Evolutionary conservation across 805 yeast species (phyloP).

Genomic region (Metschnikowia peoriensis): DNA sequence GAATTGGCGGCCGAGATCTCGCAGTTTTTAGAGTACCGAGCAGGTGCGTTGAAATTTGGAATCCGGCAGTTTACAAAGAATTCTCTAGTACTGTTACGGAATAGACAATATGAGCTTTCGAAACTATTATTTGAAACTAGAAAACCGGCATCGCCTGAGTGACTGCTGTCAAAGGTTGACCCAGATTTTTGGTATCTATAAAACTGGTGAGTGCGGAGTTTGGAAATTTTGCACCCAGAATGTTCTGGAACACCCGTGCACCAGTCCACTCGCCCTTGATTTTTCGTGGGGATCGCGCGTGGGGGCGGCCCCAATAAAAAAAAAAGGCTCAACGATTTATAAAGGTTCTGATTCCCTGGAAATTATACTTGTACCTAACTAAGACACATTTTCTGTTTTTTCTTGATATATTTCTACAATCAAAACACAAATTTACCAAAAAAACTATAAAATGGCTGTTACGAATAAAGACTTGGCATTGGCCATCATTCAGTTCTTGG

Average conservation of each 20-base stretch:
- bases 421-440: not conserved
- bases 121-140: not conserved
- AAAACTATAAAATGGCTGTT: constrained; percentile 35
- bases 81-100: constrained; percentile 10
- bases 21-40: constrained; percentile 52
- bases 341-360: no score
- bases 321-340: not conserved
- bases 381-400: not conserved
- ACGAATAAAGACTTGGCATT: constrained; percentile 67
- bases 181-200: not conserved
- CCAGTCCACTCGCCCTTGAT: not conserved
- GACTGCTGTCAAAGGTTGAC: not conserved
- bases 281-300: constrained; percentile 2
- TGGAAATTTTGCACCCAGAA: constrained; percentile 8
- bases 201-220: not conserved
- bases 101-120: constrained; percentile 14
- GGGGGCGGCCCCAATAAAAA: not conserved
- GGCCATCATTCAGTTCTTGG: constrained; percentile 71
- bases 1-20: constrained; percentile 60
- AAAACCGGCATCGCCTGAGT: not conserved
- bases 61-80: constrained; percentile 29
- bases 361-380: no score
- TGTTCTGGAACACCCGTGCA: constrained; percentile 21
- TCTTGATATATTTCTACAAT: not conserved
- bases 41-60: constrained; percentile 37